Evolutionary conservation across 768 basidiomycete species (phyloP).

Genomic region (Naganishia onofrii): DNA sequence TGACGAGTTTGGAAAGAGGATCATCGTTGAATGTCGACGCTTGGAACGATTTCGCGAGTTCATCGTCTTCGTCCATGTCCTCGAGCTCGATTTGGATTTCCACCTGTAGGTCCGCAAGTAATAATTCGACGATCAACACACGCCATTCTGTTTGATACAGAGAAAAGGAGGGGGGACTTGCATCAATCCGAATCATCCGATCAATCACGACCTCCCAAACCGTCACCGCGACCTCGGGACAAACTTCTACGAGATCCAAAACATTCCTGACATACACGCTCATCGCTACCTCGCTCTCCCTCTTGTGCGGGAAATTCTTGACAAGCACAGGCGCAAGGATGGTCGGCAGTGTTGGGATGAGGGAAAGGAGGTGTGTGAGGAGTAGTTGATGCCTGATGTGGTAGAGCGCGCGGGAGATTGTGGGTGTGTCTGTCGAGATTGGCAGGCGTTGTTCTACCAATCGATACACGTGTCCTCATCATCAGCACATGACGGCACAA

Average conservation of each 20-base stretch:
- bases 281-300: conserved; percentile 74
- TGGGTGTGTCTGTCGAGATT: conserved; percentile 50
- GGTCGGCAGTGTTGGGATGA: conserved; percentile 86
- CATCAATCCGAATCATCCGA: conserved; percentile 93
- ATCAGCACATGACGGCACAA: no score
- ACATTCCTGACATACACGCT: conserved; percentile 88
- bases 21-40: conserved; percentile 60
- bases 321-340: conserved; percentile 80
- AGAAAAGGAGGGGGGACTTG: conserved; percentile 54
- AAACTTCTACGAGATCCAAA: conserved; percentile 76
- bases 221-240: conserved; percentile 75
- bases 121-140: background rate
- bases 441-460: conserved; percentile 32
- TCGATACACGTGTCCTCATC: background rate
- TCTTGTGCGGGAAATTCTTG: conserved; percentile 87
- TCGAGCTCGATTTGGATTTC: conserved; percentile 96
- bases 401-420: conserved; percentile 74
- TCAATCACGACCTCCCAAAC: conserved; percentile 84
- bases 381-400: conserved; percentile 85
- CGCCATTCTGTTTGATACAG: background rate
- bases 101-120: conserved; percentile 58
- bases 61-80: conserved; percentile 67
- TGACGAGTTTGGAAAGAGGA: conserved; percentile 65
- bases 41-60: conserved; percentile 28
- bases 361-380: conserved; percentile 76